A percentile compares a stretch with the other conserved stretches of the same genome.
Evolutionary conservation across 2,329 filamentous ascomycete genomes (phyloP).

Genomic region (Plenodomus lindquistii): DNA sequence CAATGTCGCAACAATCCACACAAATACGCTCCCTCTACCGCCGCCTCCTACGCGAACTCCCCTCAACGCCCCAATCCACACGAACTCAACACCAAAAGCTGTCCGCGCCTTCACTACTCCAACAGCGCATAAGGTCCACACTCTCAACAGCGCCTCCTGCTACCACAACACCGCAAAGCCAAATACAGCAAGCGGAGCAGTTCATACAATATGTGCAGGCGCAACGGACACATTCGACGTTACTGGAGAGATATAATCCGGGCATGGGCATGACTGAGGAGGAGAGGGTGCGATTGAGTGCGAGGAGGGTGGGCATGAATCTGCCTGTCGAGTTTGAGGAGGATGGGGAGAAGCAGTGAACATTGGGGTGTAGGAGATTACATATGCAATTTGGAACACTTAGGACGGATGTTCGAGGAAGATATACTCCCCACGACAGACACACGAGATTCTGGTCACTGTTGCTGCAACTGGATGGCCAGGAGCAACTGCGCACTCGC

Average conservation of each 20-base stretch:
- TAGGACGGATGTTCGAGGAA: too few relatives aligned
- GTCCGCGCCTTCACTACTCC: slow-evolving; percentile 67
- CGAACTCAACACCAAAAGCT: slow-evolving; percentile 46
- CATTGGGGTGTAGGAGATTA: too few relatives aligned
- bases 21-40: slow-evolving; percentile 80
- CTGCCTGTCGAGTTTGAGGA: slow-evolving; percentile 66
- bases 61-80: slow-evolving; percentile 61
- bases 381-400: too few relatives aligned
- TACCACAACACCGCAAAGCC: slow-evolving; percentile 9
- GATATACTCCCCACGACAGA: too few relatives aligned
- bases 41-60: slow-evolving; percentile 84
- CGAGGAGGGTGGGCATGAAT: slow-evolving; percentile 87
- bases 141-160: slow-evolving; percentile 50
- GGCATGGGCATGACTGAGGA: slow-evolving; percentile 85
- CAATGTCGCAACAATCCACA: slow-evolving; percentile 49
- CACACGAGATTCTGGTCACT: too few relatives aligned
- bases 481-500: too few relatives aligned
- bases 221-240: slow-evolving; percentile 79
- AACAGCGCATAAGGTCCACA: slow-evolving; percentile 67
- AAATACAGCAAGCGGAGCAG: slow-evolving; percentile 69
- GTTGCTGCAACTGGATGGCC: too few relatives aligned
- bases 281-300: slow-evolving; percentile 81
- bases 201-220: slow-evolving; percentile 78
- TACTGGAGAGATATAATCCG: slow-evolving; percentile 92
- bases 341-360: slow-evolving; percentile 8